A percentile compares a stretch with the other conserved stretches of the same genome.
Conservation (phyloP, 805 yeast species). For the Saccharomycopsis lassenensis region DNA sequence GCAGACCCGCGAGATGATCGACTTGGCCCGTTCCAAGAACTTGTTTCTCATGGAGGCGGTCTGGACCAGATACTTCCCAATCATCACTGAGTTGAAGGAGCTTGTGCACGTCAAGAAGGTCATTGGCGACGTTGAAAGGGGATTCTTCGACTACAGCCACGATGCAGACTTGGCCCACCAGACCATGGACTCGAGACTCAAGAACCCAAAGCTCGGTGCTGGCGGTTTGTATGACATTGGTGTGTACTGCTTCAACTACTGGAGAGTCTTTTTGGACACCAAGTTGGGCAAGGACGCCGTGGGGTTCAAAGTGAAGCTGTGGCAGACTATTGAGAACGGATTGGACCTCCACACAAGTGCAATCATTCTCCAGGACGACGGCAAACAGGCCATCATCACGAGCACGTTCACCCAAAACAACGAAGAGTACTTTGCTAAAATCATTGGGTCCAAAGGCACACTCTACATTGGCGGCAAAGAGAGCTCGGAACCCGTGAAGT, state of each 20-base stretch:
- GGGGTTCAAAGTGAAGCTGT: conserved; percentile 21
- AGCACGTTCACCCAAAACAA: conserved; percentile 17
- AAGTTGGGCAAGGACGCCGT: conserved; percentile 23
- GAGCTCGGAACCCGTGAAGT: conserved; percentile 21
- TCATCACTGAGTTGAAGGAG: conserved; percentile 27
- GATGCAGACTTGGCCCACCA: conserved; percentile 26
- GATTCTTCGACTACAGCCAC: conserved; percentile 33
- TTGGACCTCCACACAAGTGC: conserved; percentile 34
- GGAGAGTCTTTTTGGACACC: conserved; percentile 30
- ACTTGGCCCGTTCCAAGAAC: conserved; percentile 32
- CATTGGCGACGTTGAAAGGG: conserved; percentile 37
- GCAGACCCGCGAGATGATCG: conserved; percentile 33
- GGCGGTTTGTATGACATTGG: conserved; percentile 50
- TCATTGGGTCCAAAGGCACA: conserved; percentile 13
- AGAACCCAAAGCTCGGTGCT: conserved; percentile 39
- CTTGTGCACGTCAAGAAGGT: conserved; percentile 30
- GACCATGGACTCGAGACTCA: conserved; percentile 28
- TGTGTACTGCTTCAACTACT: conserved; percentile 38
- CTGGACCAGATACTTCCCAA: conserved; percentile 47
- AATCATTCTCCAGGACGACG: conserved; percentile 29
- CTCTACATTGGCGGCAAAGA: conserved; percentile 16
- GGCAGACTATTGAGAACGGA: conserved; percentile 29
- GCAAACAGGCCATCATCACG: conserved; percentile 32
- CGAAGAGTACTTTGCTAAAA: conserved; percentile 5
- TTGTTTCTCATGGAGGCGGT: conserved; percentile 48